Evolutionary conservation across 352 stramenopile species (phyloP).

Genomic region (Globisporangium perplexum): DNA sequence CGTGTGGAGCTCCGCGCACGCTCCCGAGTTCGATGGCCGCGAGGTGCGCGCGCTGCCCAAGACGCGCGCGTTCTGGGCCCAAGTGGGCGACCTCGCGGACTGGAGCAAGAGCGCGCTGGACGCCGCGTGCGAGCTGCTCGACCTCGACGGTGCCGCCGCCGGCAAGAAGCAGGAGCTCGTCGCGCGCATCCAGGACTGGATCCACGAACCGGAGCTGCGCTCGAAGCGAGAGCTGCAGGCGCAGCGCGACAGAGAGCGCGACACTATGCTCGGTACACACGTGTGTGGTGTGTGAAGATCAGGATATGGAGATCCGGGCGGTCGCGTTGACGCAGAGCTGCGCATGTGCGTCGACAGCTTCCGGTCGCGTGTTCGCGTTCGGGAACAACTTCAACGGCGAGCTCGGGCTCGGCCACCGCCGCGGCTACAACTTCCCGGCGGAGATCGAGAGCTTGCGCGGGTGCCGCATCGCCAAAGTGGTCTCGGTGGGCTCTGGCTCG

Average conservation of each 20-base stretch:
- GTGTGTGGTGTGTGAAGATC: not conserved
- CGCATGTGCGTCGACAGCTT: constrained; percentile 15
- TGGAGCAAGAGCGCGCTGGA: constrained; percentile 56
- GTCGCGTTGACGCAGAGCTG: no score
- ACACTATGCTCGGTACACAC: constrained; percentile 34
- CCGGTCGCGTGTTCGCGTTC: constrained; percentile 59
- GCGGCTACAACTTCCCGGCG: constrained; percentile 23
- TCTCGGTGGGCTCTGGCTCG: constrained; percentile 24
- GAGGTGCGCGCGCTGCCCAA: constrained; percentile 56
- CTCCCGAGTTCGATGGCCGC: constrained; percentile 36
- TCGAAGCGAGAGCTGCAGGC: constrained; percentile 28
- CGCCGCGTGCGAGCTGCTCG: constrained; percentile 47
- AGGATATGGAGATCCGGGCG: not conserved
- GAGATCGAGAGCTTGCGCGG: constrained; percentile 58
- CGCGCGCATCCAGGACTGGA: constrained; percentile 66
- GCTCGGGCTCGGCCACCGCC: constrained; percentile 50
- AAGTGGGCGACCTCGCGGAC: constrained; percentile 32
- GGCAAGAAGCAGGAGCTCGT: constrained; percentile 64
- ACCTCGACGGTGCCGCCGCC: constrained; percentile 22
- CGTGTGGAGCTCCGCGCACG: constrained; percentile 38
- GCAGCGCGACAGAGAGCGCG: constrained; percentile 27
- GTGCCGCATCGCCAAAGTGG: constrained; percentile 30
- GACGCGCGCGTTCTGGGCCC: constrained; percentile 48
- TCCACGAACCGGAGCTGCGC: constrained; percentile 47
- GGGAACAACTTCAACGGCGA: constrained; percentile 63